Evolutionary conservation across 768 basidiomycete species (phyloP), one percentile per base, ranked within the genome.

Genomic region (Psilocybe subaeruginosa): DNA sequence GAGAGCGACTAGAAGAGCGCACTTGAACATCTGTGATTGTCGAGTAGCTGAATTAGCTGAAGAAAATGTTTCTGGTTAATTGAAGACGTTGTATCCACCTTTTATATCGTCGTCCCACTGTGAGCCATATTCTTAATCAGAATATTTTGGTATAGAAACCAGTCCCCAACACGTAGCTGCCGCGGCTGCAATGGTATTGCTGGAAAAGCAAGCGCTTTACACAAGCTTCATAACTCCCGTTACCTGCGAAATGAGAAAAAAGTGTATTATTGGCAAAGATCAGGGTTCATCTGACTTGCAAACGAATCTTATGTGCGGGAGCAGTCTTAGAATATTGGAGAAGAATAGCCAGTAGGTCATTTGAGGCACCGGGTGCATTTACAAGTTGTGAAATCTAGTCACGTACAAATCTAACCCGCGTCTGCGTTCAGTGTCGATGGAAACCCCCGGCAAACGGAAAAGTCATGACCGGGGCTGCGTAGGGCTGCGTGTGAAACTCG

Each of bases 11-110:
- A 59, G 53, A 35, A 63, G 57, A 41, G 62, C 53, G 9, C 49
- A 31, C 27, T 45, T 50, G 62, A 59, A 63, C 62, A 58, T 63
- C 31, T 63, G 49, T 45, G 29, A 41, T 11, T 39, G 14, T 14
- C 11, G 16, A 39, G 57, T 30, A 33, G 45, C 33, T 35, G 33
- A 41, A 23, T 23, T 23, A 23, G 29, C 17, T 39, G 48, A 50
- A 27, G 27, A 45, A 30, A 31, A 30, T 43, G 45, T 33, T 51
- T 51, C 50, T 51, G 50, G 8, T 3, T n/a, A 8, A 12, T 31
- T 8, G 23, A 30, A 6, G n/a, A 7, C 50, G 23, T 33, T 31
- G 4, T 12, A 14, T 12, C 27, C 7, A 9, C 8, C 27, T 51
- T 51, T 51, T 51, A 51, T 51, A 51, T n/a, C 11, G 11, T 51